phyloP scores from a whole-genome alignment of 2,329 filamentous ascomycete species.

The Pseudogymnoascus sp. region DNA sequence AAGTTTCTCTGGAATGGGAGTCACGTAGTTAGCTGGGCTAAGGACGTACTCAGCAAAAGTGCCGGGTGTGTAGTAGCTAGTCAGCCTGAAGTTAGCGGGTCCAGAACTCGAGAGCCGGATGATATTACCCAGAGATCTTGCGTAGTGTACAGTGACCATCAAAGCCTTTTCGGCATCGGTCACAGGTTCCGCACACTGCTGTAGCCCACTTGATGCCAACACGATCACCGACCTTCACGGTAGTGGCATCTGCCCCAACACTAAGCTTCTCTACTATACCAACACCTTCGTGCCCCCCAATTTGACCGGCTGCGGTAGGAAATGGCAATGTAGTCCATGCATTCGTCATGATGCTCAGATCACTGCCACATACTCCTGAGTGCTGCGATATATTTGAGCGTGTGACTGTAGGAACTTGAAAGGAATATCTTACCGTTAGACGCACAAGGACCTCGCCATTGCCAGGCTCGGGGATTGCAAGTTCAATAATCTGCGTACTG shows the following conservation, averaged over 20 bases:
- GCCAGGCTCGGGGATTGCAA: constrained; percentile 28
- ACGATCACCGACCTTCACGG: constrained; percentile 56
- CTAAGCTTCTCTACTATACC: constrained; percentile 59
- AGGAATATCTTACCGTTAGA: constrained; percentile 19
- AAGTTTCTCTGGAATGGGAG: constrained; percentile 56
- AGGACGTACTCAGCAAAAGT: constrained; percentile 65
- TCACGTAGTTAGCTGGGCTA: constrained; percentile 59
- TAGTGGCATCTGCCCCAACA: constrained; percentile 45
- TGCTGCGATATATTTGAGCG: constrained; percentile 29
- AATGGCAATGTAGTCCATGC: constrained; percentile 22
- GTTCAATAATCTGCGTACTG: constrained; percentile 23
- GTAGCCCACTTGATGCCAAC: constrained; percentile 61
- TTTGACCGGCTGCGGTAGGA: constrained; percentile 38
- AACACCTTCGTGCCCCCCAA: constrained; percentile 64
- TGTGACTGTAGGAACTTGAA: background rate
- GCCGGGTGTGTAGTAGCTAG: constrained; percentile 56
- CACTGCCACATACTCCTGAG: constrained; percentile 57
- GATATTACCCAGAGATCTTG: constrained; percentile 41
- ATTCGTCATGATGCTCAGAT: constrained; percentile 49
- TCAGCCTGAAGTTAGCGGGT: background rate
- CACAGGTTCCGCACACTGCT: constrained; percentile 47
- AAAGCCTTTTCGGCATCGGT: constrained; percentile 45
- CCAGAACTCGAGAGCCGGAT: background rate
- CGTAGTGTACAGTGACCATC: constrained; percentile 55
- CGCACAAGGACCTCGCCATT: constrained; percentile 26